Conservation (phyloP, 2,329 filamentous ascomycete species). For the Davidsoniella neocaledoniae region DNA sequence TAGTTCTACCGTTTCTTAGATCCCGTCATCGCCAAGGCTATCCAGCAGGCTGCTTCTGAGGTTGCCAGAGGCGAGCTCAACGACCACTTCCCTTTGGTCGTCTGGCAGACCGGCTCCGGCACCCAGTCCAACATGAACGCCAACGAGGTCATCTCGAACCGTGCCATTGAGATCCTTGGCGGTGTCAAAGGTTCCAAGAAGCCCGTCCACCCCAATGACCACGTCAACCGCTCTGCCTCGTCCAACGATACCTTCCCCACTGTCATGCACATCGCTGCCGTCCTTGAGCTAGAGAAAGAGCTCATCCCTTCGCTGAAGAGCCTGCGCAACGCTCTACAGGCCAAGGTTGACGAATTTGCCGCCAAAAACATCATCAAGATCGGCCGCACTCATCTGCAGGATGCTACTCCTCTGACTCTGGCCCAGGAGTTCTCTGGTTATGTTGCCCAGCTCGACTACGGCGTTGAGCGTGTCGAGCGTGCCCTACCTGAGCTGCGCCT, state of each 20-base stretch:
- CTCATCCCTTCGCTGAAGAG: slow-evolving; percentile 70
- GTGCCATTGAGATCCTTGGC: slow-evolving; percentile 92
- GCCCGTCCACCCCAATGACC: slow-evolving; percentile 97
- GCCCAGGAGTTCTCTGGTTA: slow-evolving; percentile 98
- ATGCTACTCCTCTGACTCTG: slow-evolving; percentile 87
- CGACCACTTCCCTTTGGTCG: slow-evolving; percentile 95
- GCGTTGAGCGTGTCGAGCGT: slow-evolving; percentile 72
- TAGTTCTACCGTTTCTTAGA: slow-evolving; percentile 31
- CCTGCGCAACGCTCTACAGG: slow-evolving; percentile 68
- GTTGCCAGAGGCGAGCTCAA: slow-evolving; percentile 85
- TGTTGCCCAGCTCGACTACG: slow-evolving; percentile 81
- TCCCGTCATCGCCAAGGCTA: slow-evolving; percentile 76
- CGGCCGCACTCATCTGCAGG: slow-evolving; percentile 90
- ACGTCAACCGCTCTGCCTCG: slow-evolving; percentile 97
- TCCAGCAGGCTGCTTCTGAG: slow-evolving; percentile 85
- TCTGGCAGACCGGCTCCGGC: slow-evolving; percentile 98
- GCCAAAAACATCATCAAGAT: slow-evolving; percentile 92
- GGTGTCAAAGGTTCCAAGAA: slow-evolving; percentile 93
- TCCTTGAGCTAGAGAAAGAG: slow-evolving; percentile 76
- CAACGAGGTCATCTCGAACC: slow-evolving; percentile 99
- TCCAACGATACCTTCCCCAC: slow-evolving; percentile 99
- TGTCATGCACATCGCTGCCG: slow-evolving; percentile 98
- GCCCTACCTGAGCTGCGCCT: slow-evolving; percentile 70
- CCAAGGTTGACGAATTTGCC: slow-evolving; percentile 78
- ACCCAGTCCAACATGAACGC: slow-evolving; percentile 99